Percentiles rank a stretch among this genome's conserved stretches.
phyloP scores from a whole-genome alignment of 2,329 filamentous ascomycete genomes.

The Fusarium oxysporum region DNA sequence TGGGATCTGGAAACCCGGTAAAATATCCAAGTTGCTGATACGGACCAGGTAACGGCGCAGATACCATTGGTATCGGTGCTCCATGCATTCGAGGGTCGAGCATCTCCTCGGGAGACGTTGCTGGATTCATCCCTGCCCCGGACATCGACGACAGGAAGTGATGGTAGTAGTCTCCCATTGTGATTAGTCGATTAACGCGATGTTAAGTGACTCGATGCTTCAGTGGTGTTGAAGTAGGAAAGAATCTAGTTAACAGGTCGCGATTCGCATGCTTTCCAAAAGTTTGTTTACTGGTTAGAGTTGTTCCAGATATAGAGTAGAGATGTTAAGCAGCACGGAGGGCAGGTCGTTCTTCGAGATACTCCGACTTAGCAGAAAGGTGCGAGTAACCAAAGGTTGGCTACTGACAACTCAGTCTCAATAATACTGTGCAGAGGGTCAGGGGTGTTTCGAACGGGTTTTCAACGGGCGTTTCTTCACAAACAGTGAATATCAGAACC shows the following conservation, averaged over 20 bases:
- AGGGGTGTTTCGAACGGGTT: slow-evolving; percentile 23
- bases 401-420: background rate
- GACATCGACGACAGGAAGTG: slow-evolving; percentile 66
- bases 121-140: slow-evolving; percentile 55
- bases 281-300: slow-evolving; percentile 17
- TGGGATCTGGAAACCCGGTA: slow-evolving; percentile 62
- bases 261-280: slow-evolving; percentile 41
- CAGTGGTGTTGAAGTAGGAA: slow-evolving; percentile 17
- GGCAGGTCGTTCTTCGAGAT: slow-evolving; percentile 14
- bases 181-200: slow-evolving; percentile 9
- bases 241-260: slow-evolving; percentile 7
- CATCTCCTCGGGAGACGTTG: slow-evolving; percentile 55
- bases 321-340: slow-evolving; percentile 9
- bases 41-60: slow-evolving; percentile 53
- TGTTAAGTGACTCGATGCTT: slow-evolving; percentile 13
- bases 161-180: slow-evolving; percentile 69
- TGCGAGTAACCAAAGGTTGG: slow-evolving; percentile 15
- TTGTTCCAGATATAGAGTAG: slow-evolving; percentile 2
- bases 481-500: slow-evolving; percentile 29
- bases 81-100: slow-evolving; percentile 53
- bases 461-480: slow-evolving; percentile 30
- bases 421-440: slow-evolving; percentile 9
- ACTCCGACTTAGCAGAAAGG: slow-evolving; percentile 4
- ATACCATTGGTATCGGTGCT: slow-evolving; percentile 44
- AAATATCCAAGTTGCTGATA: slow-evolving; percentile 64